Base-by-base conservation (phyloP, 208 protist species). In the Strigomonas culicis region DNA sequence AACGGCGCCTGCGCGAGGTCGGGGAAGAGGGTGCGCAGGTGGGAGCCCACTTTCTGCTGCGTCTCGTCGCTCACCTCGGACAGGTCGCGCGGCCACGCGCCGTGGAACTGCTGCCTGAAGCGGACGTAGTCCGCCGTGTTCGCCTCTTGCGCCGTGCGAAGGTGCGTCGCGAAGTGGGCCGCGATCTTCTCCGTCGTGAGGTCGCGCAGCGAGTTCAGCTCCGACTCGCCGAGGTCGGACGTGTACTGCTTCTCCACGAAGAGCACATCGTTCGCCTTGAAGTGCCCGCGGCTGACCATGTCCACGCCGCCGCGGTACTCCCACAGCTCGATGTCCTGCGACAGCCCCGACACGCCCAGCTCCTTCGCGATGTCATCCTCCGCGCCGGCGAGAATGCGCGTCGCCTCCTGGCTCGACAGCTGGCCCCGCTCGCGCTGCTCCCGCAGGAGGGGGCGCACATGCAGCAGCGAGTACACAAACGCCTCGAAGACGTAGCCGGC, bases 171-270 rank as follows among this genome's bases (percentile, higher is more conserved):
- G 70, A 91, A 94, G 72, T 80, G 75, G 15, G 7, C 43, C 6
- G 82, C 82, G 52, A 94, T 87, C 21, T 73, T 74, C 50, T 72
- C 68, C 10, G 80, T 94, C 7, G 76, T 91, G 21, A 75, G 53
- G 41, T 82, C 74, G 1, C 44, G 55, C 46, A 75, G 68, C 17
- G 72, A 4, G 58, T 56, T 75, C 25, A 91, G 51, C 28, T 65
- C 64, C 32, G 62, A 25, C 56, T 89, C 80, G 27, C 76, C 63
- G 47, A 91, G 84, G 46, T 68, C 56, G 15, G 80, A 79, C 46
- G 72, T 72, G 73, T 89, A 91, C 70, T 82, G 79, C 39, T 82
- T 78, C 60, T 94, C 84, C 0, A 86, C 70, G 47, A 94, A 88
- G 53, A 94, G 49, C 13, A 91, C 79, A 6, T 94, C 84, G 49